phyloP scores from a whole-genome alignment of 208 protist species.

The Leishmania guyanensis region DNA sequence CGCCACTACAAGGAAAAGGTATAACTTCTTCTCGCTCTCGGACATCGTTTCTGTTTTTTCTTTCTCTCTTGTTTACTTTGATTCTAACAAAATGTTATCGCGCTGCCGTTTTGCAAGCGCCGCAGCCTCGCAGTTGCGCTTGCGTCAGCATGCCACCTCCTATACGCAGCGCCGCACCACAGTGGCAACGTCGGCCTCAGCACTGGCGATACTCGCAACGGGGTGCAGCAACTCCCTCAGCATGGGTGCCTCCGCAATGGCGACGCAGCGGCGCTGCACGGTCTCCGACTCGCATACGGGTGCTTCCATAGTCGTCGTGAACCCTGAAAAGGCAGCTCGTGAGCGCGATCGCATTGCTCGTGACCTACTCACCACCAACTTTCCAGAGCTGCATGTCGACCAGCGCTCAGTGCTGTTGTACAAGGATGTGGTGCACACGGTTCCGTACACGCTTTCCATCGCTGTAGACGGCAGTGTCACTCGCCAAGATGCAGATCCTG shows the following conservation, averaged over 20 bases:
- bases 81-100: background rate
- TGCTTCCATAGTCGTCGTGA: conserved; percentile 60
- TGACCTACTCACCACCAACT: conserved; percentile 59
- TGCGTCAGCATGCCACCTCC: background rate
- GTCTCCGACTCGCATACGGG: conserved; percentile 44
- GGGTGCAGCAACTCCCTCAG: background rate
- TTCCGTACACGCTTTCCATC: conserved; percentile 72
- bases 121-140: background rate
- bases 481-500: conserved; percentile 13
- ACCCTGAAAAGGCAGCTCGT: conserved; percentile 51
- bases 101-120: background rate
- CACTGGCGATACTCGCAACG: background rate
- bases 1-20: background rate
- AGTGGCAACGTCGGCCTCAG: background rate
- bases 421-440: conserved; percentile 62
- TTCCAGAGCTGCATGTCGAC: conserved; percentile 28
- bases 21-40: background rate
- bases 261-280: conserved; percentile 16
- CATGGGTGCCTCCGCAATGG: background rate
- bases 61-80: background rate
- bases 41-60: background rate
- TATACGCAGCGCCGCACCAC: conserved; percentile 1
- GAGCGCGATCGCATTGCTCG: conserved; percentile 72
- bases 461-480: conserved; percentile 36
- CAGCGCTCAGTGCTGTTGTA: conserved; percentile 39